Evolutionary conservation across 129 eudicot species (phyloP), one percentile per base, ranked within the genome.

Genomic region (Centella asiatica): DNA sequence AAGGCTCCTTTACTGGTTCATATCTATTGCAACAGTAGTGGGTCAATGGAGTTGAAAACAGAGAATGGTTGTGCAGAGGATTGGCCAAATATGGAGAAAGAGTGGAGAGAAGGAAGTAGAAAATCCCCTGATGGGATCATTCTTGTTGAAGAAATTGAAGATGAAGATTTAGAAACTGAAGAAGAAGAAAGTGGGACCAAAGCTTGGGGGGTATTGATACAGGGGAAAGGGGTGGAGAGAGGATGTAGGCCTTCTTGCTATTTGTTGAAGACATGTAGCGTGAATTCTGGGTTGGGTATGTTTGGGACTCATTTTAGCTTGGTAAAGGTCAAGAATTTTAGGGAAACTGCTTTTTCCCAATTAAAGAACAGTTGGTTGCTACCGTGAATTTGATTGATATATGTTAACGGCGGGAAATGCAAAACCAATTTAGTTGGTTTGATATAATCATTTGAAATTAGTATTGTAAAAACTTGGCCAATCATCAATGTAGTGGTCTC

Each of bases 301-400:
- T 80, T 73, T 66, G 78, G 77, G 34, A 77, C 81, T 8, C 83
- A 81, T 64, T 81, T 65, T 74, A 74, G 78, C 46, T 60, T 81
- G 68, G 64, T 59, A 10, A 71, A 50, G 52, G 83, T 81, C 2
- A 62, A 64, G 9, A 69, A 60, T 66, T 81, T 74, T 25, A 70
- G 70, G 61, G 80, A 77, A 22, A 34, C 50, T 40, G 83, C 81
- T 26, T 37, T 66, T 8, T 66, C 74, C 18, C 87, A 81, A 42
- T 37, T 81, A 0, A 62, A 58, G 4, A 67, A 69, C 51, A 73
- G 72, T 52, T 81, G 87, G 87, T 56, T 77, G 69, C 58, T 59
- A 49, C 27, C 26, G 29, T 67, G 65, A 45, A 8, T 3, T 46
- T n/a, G n/a, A n/a, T n/a, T n/a, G n/a, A n/a, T n/a, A n/a, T n/a